phyloP scores from a whole-genome alignment of 352 stramenopile species.

The Phytophthora hibernalis region DNA sequence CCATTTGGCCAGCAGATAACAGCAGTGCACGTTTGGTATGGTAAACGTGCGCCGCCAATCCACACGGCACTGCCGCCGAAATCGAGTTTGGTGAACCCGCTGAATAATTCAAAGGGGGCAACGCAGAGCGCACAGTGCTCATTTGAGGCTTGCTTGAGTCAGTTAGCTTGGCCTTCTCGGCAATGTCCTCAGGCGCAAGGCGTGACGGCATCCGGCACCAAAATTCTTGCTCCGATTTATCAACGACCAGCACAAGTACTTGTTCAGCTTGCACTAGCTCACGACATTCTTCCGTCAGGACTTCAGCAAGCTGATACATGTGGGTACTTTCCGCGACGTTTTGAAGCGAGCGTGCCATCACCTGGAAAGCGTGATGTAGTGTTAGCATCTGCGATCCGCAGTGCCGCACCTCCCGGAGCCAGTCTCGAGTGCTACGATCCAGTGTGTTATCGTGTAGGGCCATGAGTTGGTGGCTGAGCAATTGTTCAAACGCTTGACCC shows the following conservation, averaged over 20 bases:
- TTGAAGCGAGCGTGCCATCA: constrained; percentile 62
- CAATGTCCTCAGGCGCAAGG: constrained; percentile 1
- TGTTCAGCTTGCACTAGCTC: constrained; percentile 66
- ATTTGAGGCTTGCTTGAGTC: constrained; percentile 22
- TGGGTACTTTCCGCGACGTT: constrained; percentile 57
- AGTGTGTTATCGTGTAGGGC: constrained; percentile 60
- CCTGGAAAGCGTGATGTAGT: constrained; percentile 69
- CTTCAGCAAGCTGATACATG: constrained; percentile 67
- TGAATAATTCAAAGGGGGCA: constrained; percentile 37
- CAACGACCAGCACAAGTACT: constrained; percentile 69
- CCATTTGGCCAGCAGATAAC: constrained; percentile 54
- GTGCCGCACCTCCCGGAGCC: constrained; percentile 60
- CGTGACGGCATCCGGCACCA: constrained; percentile 67
- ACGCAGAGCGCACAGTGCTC: constrained; percentile 51
- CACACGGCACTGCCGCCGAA: constrained; percentile 39
- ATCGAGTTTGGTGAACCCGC: neutral
- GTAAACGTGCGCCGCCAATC: constrained; percentile 71
- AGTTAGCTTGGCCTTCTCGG: constrained; percentile 22
- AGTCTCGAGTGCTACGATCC: constrained; percentile 65
- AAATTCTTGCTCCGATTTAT: constrained; percentile 79
- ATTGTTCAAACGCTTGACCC: constrained; percentile 61
- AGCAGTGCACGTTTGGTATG: constrained; percentile 74
- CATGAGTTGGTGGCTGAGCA: constrained; percentile 59
- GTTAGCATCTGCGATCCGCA: constrained; percentile 64
- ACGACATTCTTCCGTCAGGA: constrained; percentile 55